A percentile compares a stretch with the other conserved stretches of the same genome.
These are phyloP conservation scores for Boletus hoseneyae DNA, from an alignment of 1,284 basidiomycete species.

Conservation along the genomic window DNA sequence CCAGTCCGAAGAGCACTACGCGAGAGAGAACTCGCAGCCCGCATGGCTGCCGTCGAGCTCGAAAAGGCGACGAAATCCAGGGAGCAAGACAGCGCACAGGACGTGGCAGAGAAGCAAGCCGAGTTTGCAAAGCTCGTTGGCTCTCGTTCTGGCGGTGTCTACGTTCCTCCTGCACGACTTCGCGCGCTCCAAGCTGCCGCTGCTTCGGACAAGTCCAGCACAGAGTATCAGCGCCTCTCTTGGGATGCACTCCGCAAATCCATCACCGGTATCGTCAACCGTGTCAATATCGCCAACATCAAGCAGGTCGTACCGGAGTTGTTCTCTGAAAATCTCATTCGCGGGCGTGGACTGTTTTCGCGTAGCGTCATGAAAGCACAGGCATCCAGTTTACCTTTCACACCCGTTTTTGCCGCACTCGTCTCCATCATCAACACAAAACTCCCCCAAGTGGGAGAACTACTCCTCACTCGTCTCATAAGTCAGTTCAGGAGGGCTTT, in stretches of 20 bases:
- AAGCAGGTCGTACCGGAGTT: slow-evolving; percentile 95
- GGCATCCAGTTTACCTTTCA: slow-evolving; percentile 93
- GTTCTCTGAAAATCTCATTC: slow-evolving; percentile 88
- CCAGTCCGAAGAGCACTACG: slow-evolving; percentile 72
- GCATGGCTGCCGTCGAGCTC: slow-evolving; percentile 71
- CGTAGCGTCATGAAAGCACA: slow-evolving; percentile 98
- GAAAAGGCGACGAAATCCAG: slow-evolving; percentile 53
- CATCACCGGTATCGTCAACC: slow-evolving; percentile 99
- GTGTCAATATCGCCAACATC: slow-evolving; percentile 95
- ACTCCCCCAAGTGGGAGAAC: slow-evolving; percentile 92
- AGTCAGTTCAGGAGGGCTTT: slow-evolving; percentile 95
- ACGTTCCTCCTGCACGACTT: slow-evolving; percentile 92
- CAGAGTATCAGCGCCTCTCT: slow-evolving; percentile 94
- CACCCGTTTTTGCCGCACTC: slow-evolving; percentile 94
- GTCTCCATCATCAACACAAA: slow-evolving; percentile 97
- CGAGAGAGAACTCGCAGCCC: slow-evolving; percentile 72
- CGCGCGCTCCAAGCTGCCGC: slow-evolving; percentile 91
- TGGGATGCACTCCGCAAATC: slow-evolving; percentile 99
- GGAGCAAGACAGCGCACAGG: slow-evolving; percentile 44
- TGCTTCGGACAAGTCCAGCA: slow-evolving; percentile 76
- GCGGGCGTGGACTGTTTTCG: slow-evolving; percentile 86
- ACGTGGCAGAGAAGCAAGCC: slow-evolving; percentile 61
- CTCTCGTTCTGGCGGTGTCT: slow-evolving; percentile 89
- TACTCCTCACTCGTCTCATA: slow-evolving; percentile 85
- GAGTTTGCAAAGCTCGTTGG: slow-evolving; percentile 80